Evolutionary conservation across 2,329 filamentous ascomycete species (phyloP).

Genomic region (Xylariaceae sp.): DNA sequence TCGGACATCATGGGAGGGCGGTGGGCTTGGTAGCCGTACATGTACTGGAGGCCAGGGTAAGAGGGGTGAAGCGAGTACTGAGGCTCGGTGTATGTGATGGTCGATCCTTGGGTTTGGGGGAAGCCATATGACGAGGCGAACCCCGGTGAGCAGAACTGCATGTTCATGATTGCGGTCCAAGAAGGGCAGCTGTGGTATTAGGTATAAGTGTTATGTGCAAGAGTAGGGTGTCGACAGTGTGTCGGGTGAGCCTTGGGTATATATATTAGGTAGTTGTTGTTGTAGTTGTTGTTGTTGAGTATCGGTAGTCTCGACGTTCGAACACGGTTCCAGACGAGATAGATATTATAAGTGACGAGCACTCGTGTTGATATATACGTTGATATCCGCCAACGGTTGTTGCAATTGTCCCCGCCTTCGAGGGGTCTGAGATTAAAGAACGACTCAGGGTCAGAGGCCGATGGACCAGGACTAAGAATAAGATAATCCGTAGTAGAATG

Average conservation of each 20-base stretch:
- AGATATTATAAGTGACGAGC: constrained; percentile 17
- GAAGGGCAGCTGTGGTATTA: constrained; percentile 16
- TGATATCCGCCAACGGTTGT: constrained; percentile 10
- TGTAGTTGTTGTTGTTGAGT: no score
- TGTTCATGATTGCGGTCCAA: constrained; percentile 27
- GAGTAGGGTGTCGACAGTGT: constrained; percentile 5
- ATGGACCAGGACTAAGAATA: constrained; percentile 21
- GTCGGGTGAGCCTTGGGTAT: constrained; percentile 10
- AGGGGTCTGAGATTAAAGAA: constrained; percentile 26
- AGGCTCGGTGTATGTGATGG: constrained; percentile 26
- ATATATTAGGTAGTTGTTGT: constrained; percentile 8
- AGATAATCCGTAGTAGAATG: constrained; percentile 27
- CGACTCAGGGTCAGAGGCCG: constrained; percentile 32
- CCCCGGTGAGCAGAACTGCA: constrained; percentile 26
- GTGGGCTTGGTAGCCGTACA: constrained; percentile 29
- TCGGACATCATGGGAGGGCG: constrained; percentile 26
- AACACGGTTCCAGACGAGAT: constrained; percentile 10
- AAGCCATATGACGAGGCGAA: constrained; percentile 29
- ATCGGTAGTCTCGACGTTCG: constrained; percentile 1
- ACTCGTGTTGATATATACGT: constrained; percentile 22
- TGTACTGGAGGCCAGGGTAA: constrained; percentile 28
- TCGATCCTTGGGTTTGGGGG: constrained; percentile 22
- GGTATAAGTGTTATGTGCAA: constrained; percentile 20
- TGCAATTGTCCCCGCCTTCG: constrained; percentile 5
- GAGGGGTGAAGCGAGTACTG: constrained; percentile 26